Evolutionary conservation across 2,329 filamentous ascomycete genomes (phyloP).

Genomic region (Xylaria sp.): DNA sequence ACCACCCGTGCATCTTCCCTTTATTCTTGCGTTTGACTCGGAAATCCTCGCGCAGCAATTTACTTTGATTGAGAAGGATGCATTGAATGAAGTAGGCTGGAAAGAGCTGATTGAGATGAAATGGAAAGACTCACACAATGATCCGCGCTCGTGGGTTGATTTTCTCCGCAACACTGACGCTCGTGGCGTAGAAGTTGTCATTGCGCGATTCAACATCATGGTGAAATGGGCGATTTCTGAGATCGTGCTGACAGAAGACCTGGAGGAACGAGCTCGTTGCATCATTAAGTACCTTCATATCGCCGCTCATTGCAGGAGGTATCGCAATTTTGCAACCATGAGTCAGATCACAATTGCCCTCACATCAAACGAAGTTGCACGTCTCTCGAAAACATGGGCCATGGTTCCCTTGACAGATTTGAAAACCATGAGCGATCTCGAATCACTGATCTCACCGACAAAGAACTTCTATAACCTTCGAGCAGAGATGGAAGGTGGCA

Average conservation of each 20-base stretch:
- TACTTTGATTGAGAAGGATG: slow-evolving; percentile 87
- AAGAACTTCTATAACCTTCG: slow-evolving; percentile 82
- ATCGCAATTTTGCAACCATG: slow-evolving; percentile 86
- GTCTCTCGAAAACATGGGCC: slow-evolving; percentile 76
- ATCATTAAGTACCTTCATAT: slow-evolving; percentile 87
- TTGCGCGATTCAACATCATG: slow-evolving; percentile 88
- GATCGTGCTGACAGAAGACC: slow-evolving; percentile 76
- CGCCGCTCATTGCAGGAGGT: slow-evolving; percentile 76
- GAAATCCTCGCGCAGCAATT: slow-evolving; percentile 84
- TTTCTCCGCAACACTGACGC: slow-evolving; percentile 79
- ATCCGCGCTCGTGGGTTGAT: slow-evolving; percentile 82
- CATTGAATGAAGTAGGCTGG: slow-evolving; percentile 88
- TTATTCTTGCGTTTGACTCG: slow-evolving; percentile 83
- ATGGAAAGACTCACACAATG: slow-evolving; percentile 77
- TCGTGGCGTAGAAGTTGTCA: slow-evolving; percentile 82
- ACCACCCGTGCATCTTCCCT: slow-evolving; percentile 74
- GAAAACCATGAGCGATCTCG: slow-evolving; percentile 73
- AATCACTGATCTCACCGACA: slow-evolving; percentile 78
- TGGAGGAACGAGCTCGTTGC: slow-evolving; percentile 78
- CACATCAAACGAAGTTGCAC: slow-evolving; percentile 76
- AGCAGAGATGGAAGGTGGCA: slow-evolving; percentile 79
- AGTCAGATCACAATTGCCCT: slow-evolving; percentile 83
- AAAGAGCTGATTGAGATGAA: slow-evolving; percentile 85
- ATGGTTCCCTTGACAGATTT: slow-evolving; percentile 74
- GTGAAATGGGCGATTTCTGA: slow-evolving; percentile 89